Conservation (phyloP, 2,329 filamentous ascomycete species). For the Metarhizium rileyi region DNA sequence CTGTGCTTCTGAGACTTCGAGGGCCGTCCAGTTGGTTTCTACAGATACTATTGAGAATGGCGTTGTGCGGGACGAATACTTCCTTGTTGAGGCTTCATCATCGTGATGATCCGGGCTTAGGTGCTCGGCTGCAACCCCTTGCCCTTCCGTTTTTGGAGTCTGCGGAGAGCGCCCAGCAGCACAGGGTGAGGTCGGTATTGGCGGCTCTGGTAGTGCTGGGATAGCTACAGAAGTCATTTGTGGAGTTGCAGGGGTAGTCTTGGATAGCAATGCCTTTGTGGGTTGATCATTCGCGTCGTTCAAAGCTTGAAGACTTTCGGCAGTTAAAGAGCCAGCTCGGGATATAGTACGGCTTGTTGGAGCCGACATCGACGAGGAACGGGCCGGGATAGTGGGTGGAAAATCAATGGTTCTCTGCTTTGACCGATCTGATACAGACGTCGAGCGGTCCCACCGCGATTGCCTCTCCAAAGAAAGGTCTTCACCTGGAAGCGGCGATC, state of each 20-base stretch:
- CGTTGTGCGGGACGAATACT: slow-evolving; percentile 46
- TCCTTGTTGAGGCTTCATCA: slow-evolving; percentile 42
- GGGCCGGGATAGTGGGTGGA: slow-evolving; percentile 45
- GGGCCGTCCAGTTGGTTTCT: slow-evolving; percentile 51
- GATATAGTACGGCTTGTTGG: slow-evolving; percentile 50
- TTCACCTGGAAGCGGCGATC: slow-evolving; percentile 31
- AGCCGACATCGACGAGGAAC: slow-evolving; percentile 52
- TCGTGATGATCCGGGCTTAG: slow-evolving; percentile 40
- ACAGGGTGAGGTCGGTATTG: background rate
- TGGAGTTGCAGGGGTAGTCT: background rate
- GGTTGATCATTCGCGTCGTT: slow-evolving; percentile 26
- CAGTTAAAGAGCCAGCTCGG: slow-evolving; percentile 24
- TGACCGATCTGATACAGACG: slow-evolving; percentile 39
- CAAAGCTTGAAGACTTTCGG: slow-evolving; percentile 48
- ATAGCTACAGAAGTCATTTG: background rate
- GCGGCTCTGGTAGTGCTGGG: background rate
- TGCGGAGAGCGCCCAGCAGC: slow-evolving; percentile 1
- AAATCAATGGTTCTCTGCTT: slow-evolving; percentile 51
- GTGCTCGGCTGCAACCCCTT: slow-evolving; percentile 12
- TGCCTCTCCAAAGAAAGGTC: slow-evolving; percentile 34
- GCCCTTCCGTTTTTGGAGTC: slow-evolving; percentile 1
- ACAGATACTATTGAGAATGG: slow-evolving; percentile 54
- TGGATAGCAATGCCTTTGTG: background rate
- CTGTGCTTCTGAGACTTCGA: slow-evolving; percentile 52
- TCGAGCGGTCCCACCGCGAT: slow-evolving; percentile 29